Evolutionary conservation across 2,329 filamentous ascomycete genomes (phyloP).

Genomic region (Colletotrichum abscissum): DNA sequence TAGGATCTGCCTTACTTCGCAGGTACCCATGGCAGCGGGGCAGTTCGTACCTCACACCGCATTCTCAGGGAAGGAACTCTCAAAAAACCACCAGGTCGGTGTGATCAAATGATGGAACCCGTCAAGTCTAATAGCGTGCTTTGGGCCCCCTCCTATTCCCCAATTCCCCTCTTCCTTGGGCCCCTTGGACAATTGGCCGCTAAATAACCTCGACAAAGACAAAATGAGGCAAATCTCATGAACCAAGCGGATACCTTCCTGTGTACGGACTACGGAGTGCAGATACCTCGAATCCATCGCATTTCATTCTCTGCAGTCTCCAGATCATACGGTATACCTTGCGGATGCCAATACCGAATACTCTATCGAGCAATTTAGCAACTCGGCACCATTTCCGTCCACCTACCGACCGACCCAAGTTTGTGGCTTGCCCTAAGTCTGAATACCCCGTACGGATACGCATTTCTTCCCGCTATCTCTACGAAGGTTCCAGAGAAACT

Average conservation of each 20-base stretch:
- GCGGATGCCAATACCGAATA: too few species aligned
- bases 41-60: conserved; percentile 12
- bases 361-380: not conserved
- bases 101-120: conserved; percentile 33
- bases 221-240: conserved; percentile 33
- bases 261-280: too few species aligned
- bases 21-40: not conserved
- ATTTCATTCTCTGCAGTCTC: not conserved
- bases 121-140: conserved; percentile 29
- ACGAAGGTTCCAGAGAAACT: not conserved
- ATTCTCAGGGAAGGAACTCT: not conserved
- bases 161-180: conserved; percentile 10
- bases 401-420: not conserved
- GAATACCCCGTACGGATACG: too few species aligned
- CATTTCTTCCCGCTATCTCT: not conserved
- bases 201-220: conserved; percentile 26
- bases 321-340: not conserved
- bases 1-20: not conserved
- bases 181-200: conserved; percentile 17
- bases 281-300: not conserved
- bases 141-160: conserved; percentile 14
- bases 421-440: not conserved
- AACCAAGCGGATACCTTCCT: conserved; percentile 15
- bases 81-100: conserved; percentile 10
- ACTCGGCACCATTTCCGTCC: not conserved